phyloP scores from a whole-genome alignment of 768 basidiomycete species.

The Sistotremastrum suecicum region DNA sequence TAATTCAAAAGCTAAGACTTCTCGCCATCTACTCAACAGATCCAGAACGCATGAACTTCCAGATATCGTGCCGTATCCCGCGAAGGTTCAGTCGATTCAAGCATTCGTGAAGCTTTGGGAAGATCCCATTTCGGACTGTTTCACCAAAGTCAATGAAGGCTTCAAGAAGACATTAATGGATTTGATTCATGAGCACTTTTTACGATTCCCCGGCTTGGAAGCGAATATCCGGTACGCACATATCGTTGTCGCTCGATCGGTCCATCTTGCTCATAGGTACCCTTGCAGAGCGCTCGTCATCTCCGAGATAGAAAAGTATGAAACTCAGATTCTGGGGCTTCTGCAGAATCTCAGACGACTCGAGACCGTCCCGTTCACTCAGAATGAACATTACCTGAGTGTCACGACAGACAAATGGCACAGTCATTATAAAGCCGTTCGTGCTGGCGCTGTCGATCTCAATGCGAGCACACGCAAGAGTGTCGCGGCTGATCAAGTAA shows the following conservation, averaged over 20 bases:
- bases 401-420: slow-evolving; percentile 21
- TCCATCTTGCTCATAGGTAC: too few relatives aligned
- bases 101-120: slow-evolving; percentile 23
- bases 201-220: slow-evolving; percentile 23
- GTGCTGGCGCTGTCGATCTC: slow-evolving; percentile 13
- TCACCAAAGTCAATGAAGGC: slow-evolving; percentile 21
- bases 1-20: too few relatives aligned
- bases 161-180: too few relatives aligned
- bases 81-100: slow-evolving; percentile 22
- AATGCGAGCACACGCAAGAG: too few relatives aligned
- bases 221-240: slow-evolving; percentile 23
- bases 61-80: slow-evolving; percentile 23
- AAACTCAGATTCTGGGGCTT: too few relatives aligned
- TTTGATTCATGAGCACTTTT: slow-evolving; percentile 23
- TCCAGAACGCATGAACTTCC: slow-evolving; percentile 25
- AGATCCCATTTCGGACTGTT: slow-evolving; percentile 20
- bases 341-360: too few relatives aligned
- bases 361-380: slow-evolving; percentile 35
- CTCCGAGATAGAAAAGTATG: too few relatives aligned
- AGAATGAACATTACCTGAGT: slow-evolving; percentile 26
- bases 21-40: too few relatives aligned
- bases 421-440: slow-evolving; percentile 21
- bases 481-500: too few relatives aligned
- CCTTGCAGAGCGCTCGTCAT: too few relatives aligned
- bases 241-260: too few relatives aligned